phyloP scores from a whole-genome alignment of 1,284 basidiomycete genomes.

The Cystobasidiaceae sp. region DNA sequence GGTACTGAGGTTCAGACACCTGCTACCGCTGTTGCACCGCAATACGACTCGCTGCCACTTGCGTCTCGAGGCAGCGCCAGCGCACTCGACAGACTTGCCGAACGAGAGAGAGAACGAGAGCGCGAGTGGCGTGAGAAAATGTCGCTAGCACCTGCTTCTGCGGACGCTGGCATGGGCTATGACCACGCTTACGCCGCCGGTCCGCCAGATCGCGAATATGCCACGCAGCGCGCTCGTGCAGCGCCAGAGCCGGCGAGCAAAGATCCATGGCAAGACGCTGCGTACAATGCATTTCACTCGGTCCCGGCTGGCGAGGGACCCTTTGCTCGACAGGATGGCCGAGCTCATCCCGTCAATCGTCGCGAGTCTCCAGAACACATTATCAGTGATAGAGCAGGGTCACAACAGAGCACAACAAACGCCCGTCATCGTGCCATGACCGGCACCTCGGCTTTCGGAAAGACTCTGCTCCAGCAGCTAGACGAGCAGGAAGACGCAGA shows the following conservation, averaged over 20 bases:
- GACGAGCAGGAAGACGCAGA: constrained; percentile 22
- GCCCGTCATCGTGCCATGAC: neutral
- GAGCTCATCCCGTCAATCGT: neutral
- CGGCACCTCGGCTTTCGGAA: constrained; percentile 18
- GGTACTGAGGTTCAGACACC: neutral
- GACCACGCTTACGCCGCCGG: neutral
- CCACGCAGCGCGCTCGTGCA: neutral
- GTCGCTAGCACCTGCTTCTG: neutral
- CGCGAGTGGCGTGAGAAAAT: constrained; percentile 2
- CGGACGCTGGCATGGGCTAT: neutral
- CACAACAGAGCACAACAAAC: neutral
- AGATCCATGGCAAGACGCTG: constrained; percentile 35
- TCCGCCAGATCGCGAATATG: neutral
- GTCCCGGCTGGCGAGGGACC: constrained; percentile 47
- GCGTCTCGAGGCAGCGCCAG: neutral
- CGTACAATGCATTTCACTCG: constrained; percentile 70
- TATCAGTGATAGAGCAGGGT: too few species aligned
- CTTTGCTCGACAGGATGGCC: neutral
- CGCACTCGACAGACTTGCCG: constrained; percentile 23
- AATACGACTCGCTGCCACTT: neutral
- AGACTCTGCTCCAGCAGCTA: constrained; percentile 30
- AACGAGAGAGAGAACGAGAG: constrained; percentile 7
- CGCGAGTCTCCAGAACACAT: neutral
- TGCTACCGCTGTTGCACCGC: neutral
- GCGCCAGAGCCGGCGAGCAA: neutral